These are phyloP conservation scores for Coelastrella sp. DNA, from an alignment of 139 green algal species.

Conservation along the genomic window DNA sequence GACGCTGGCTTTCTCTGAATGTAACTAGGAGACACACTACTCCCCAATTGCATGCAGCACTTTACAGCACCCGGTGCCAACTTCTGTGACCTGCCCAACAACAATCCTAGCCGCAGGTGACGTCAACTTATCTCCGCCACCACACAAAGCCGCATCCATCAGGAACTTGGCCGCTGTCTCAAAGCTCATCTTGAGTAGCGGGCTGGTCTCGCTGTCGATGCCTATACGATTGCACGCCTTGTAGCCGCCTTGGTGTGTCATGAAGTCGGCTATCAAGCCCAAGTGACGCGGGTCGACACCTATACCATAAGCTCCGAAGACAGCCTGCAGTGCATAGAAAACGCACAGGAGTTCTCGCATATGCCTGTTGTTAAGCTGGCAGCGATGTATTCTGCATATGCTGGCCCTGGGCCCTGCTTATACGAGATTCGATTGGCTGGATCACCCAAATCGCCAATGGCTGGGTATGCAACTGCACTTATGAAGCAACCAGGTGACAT, in stretches of 20 bases:
- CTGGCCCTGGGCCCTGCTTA: neutral
- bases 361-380: neutral
- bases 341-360: neutral
- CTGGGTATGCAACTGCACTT: too few relatives aligned
- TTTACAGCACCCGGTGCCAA: slow-evolving; percentile 53
- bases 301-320: slow-evolving; percentile 99
- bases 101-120: slow-evolving; percentile 84
- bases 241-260: slow-evolving; percentile 91
- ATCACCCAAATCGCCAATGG: too few relatives aligned
- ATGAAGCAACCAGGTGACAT: too few relatives aligned
- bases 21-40: neutral
- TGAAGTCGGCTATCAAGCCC: slow-evolving; percentile 96
- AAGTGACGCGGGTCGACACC: slow-evolving; percentile 96
- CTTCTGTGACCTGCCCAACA: slow-evolving; percentile 73
- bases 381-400: neutral
- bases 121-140: slow-evolving; percentile 78
- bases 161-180: slow-evolving; percentile 97
- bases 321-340: slow-evolving; percentile 44
- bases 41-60: slow-evolving; percentile 22
- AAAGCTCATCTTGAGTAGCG: slow-evolving; percentile 98
- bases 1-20: too few relatives aligned
- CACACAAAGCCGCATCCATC: slow-evolving; percentile 88
- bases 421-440: too few relatives aligned
- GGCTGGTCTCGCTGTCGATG: slow-evolving; percentile 89
- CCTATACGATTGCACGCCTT: slow-evolving; percentile 92